These are phyloP conservation scores for Ilyonectria sp. DNA, from an alignment of 2,329 filamentous ascomycete species.

Conservation along the genomic window DNA sequence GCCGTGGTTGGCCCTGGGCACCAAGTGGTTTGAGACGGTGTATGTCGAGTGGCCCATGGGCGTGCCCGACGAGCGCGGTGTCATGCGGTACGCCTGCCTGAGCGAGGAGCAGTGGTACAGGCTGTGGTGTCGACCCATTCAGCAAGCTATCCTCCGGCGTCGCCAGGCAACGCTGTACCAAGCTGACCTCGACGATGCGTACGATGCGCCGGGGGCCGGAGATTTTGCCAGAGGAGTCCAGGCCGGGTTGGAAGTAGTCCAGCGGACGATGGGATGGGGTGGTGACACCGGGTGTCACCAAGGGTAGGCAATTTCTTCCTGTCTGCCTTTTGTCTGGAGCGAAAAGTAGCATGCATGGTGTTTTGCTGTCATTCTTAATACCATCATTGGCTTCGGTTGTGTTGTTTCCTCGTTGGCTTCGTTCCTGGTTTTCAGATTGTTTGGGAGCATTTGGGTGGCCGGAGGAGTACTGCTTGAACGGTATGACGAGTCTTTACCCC, in stretches of 20 bases:
- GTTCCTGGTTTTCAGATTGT: no score
- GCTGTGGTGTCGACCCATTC: conserved; percentile 73
- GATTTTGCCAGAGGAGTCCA: conserved; percentile 62
- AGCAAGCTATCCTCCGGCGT: conserved; percentile 71
- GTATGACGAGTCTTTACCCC: neutral
- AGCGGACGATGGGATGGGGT: conserved; percentile 70
- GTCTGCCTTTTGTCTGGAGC: neutral
- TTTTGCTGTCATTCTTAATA: neutral
- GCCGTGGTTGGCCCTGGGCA: conserved; percentile 79
- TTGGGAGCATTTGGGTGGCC: neutral
- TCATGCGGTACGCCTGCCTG: conserved; percentile 66
- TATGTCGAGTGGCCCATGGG: conserved; percentile 69
- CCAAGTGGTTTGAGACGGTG: conserved; percentile 77
- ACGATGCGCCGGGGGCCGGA: conserved; percentile 54
- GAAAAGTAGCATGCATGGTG: neutral
- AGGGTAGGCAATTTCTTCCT: neutral
- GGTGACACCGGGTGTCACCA: conserved; percentile 22
- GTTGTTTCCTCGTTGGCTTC: neutral
- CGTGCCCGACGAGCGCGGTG: conserved; percentile 48
- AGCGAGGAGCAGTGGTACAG: conserved; percentile 74
- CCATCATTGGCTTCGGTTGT: neutral
- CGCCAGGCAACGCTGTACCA: conserved; percentile 70
- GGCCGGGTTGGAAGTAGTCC: conserved; percentile 65
- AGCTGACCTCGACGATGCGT: conserved; percentile 66
- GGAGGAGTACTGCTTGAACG: neutral